Conservation (phyloP, 441 rosid species). For the Capsella rubella region DNA sequence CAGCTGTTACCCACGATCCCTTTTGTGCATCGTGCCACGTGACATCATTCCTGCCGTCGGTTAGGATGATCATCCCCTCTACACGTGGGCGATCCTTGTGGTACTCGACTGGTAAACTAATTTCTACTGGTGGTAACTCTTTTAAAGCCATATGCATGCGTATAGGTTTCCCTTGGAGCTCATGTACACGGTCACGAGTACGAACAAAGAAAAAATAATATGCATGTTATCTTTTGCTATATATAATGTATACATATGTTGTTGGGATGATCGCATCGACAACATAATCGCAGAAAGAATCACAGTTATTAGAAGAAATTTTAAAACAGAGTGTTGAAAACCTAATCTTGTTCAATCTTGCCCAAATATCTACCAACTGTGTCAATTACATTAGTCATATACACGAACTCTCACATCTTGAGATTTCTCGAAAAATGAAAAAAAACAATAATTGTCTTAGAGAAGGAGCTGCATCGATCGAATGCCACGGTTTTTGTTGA, state of each 20-base stretch:
- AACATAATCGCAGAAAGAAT: background rate
- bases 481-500: no score
- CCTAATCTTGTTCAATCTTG: no score
- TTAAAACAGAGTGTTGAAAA: background rate
- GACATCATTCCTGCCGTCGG: constrained; percentile 33
- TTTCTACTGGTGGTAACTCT: constrained; percentile 39
- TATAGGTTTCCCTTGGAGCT: background rate
- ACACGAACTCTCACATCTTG: background rate
- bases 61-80: constrained; percentile 27
- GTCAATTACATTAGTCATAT: background rate
- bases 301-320: background rate
- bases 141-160: background rate
- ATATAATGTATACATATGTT: background rate
- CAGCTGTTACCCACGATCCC: constrained; percentile 45
- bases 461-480: no score
- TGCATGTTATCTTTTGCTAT: background rate
- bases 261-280: background rate
- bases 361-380: background rate
- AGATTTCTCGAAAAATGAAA: background rate
- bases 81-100: constrained; percentile 35
- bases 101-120: constrained; percentile 17
- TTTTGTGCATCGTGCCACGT: constrained; percentile 37
- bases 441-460: no score
- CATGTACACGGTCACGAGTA: constrained; percentile 1
- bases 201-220: background rate